phyloP scores from a whole-genome alignment of 2,329 filamentous ascomycete genomes.

The Penicillium rolfsii region DNA sequence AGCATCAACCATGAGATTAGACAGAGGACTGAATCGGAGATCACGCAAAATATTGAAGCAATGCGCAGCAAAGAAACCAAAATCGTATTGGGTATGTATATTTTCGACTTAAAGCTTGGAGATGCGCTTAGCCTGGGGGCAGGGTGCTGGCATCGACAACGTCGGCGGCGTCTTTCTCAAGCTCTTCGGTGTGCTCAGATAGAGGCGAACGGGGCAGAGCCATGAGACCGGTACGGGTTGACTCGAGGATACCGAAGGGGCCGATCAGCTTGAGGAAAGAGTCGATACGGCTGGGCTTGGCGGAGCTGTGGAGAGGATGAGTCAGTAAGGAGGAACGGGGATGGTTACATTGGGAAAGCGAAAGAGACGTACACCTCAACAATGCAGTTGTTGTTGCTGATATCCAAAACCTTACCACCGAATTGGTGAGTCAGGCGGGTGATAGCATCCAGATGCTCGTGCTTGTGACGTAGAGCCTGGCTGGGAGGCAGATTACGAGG shows the following conservation, averaged over 20 bases:
- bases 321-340: background rate
- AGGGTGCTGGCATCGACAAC: conserved; percentile 93
- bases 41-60: conserved; percentile 19
- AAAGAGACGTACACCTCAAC: conserved; percentile 78
- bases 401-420: conserved; percentile 94
- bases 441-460: conserved; percentile 94
- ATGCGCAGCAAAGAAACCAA: conserved; percentile 22
- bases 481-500: conserved; percentile 82
- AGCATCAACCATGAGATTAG: background rate
- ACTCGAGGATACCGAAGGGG: conserved; percentile 96
- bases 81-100: conserved; percentile 30
- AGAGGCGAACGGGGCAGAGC: conserved; percentile 91
- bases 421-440: conserved; percentile 98
- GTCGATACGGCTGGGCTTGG: conserved; percentile 91
- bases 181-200: conserved; percentile 70
- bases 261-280: conserved; percentile 95
- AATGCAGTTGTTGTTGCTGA: conserved; percentile 98
- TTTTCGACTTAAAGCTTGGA: conserved; percentile 26
- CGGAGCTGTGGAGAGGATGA: conserved; percentile 62
- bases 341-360: background rate
- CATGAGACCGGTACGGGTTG: conserved; percentile 94
- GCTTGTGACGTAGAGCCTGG: conserved; percentile 92
- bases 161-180: conserved; percentile 87
- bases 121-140: conserved; percentile 72
- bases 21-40: background rate